Evolutionary conservation across 2,329 filamentous ascomycete species (phyloP).

Genomic region (Cytospora piceicola): DNA sequence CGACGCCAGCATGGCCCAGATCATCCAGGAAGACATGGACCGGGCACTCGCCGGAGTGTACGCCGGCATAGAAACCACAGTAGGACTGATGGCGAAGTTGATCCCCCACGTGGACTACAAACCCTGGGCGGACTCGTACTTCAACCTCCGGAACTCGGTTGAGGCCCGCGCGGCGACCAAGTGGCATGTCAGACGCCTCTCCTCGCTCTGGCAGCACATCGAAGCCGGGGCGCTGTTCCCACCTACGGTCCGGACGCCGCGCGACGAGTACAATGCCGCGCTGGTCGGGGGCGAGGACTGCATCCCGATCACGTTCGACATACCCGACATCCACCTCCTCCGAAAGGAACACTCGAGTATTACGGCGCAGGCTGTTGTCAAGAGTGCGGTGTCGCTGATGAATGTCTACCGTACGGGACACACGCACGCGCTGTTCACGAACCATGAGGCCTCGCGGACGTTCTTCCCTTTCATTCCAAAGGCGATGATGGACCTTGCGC

Average conservation of each 20-base stretch:
- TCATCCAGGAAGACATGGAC: slow-evolving; percentile 23
- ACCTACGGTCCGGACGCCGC: slow-evolving; percentile 4
- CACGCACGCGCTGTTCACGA: slow-evolving; percentile 32
- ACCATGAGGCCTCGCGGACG: slow-evolving; percentile 30
- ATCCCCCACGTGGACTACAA: slow-evolving; percentile 31
- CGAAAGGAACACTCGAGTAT: slow-evolving; percentile 23
- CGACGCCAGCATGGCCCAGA: slow-evolving; percentile 21
- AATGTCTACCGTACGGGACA: slow-evolving; percentile 30
- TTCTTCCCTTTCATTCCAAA: slow-evolving; percentile 30
- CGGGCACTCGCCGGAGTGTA: slow-evolving; percentile 1
- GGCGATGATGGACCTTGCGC: slow-evolving; percentile 23
- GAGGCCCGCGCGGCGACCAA: slow-evolving; percentile 28
- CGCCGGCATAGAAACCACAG: slow-evolving; percentile 5
- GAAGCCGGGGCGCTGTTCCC: slow-evolving; percentile 17
- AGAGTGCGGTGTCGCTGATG: slow-evolving; percentile 31
- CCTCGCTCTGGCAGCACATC: slow-evolving; percentile 13
- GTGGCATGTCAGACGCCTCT: slow-evolving; percentile 28
- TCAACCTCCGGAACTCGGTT: slow-evolving; percentile 23
- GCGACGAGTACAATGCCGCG: slow-evolving; percentile 14
- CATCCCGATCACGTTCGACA: slow-evolving; percentile 27
- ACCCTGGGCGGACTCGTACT: slow-evolving; percentile 32
- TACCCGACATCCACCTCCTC: slow-evolving; percentile 25
- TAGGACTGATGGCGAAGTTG: slow-evolving; percentile 17
- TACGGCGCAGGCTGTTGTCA: slow-evolving; percentile 26
- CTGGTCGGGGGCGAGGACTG: slow-evolving; percentile 22